phyloP scores from a whole-genome alignment of 2,329 filamentous ascomycete species.

The Aspergillus fumigatiaffinis region DNA sequence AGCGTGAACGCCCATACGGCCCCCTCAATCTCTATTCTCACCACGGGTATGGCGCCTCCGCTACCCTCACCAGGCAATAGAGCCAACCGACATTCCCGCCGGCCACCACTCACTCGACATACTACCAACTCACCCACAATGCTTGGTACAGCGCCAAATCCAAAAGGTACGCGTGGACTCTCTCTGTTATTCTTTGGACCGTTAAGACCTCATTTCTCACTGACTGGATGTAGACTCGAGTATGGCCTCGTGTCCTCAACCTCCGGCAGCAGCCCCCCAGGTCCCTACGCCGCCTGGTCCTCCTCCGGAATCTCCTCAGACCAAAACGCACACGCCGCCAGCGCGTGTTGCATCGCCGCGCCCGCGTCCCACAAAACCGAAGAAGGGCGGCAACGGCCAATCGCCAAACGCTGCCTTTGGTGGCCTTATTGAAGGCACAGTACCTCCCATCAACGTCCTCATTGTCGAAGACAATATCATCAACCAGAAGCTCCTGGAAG shows the following conservation, averaged over 20 bases:
- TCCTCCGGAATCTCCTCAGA: slow-evolving; percentile 35
- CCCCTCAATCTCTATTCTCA: slow-evolving; percentile 75
- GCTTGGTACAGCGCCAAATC: slow-evolving; percentile 46
- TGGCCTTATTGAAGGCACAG: slow-evolving; percentile 70
- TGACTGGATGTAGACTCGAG: slow-evolving; percentile 22
- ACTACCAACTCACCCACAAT: slow-evolving; percentile 80
- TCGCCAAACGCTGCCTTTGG: slow-evolving; percentile 44
- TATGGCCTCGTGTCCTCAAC: slow-evolving; percentile 17
- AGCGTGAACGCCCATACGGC: slow-evolving; percentile 40
- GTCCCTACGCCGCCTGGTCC: slow-evolving; percentile 33
- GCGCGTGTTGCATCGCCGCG: slow-evolving; percentile 49
- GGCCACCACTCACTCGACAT: slow-evolving; percentile 60
- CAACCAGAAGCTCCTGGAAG: slow-evolving; percentile 87
- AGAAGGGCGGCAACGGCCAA: slow-evolving; percentile 29
- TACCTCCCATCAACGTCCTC: slow-evolving; percentile 93
- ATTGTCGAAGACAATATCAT: slow-evolving; percentile 99
- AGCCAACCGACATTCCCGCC: slow-evolving; percentile 53
- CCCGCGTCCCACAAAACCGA: slow-evolving; percentile 30
- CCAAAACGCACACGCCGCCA: slow-evolving; percentile 32
- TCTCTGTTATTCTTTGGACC: slow-evolving; percentile 16
- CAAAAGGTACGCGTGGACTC: slow-evolving; percentile 36
- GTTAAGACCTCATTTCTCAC: neutral
- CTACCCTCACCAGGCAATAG: slow-evolving; percentile 78
- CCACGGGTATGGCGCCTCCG: slow-evolving; percentile 72
- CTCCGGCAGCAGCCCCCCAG: slow-evolving; percentile 25